Conservation (phyloP, 139 green algal genomes). For the Chlamydomonas sp. region DNA sequence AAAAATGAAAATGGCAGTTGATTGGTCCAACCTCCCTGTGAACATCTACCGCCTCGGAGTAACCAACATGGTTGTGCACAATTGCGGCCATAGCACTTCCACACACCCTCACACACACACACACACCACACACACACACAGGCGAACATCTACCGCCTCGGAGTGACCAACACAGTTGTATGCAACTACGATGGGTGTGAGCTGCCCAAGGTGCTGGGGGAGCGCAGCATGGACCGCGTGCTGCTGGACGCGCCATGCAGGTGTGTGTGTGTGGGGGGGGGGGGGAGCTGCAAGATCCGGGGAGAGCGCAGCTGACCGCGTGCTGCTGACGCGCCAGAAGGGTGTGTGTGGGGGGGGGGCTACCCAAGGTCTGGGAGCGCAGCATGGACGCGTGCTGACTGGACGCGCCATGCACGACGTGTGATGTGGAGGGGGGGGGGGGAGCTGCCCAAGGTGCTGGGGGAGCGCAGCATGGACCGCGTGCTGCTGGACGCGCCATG, state of each 20-base stretch:
- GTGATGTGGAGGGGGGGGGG: too few species aligned
- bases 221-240: slow-evolving; percentile 77
- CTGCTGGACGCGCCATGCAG: slow-evolving; percentile 90
- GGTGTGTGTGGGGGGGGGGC: background rate
- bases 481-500: slow-evolving; percentile 97
- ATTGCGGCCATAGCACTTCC: slow-evolving; percentile 70
- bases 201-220: slow-evolving; percentile 75
- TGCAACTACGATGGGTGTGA: slow-evolving; percentile 91
- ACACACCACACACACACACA: too few species aligned
- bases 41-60: slow-evolving; percentile 95
- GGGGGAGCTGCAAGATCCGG: too few species aligned
- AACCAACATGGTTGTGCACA: slow-evolving; percentile 74
- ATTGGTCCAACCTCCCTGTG: too few species aligned
- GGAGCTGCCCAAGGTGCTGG: slow-evolving; percentile 80
- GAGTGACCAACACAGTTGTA: slow-evolving; percentile 89
- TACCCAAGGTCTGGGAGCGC: too few species aligned
- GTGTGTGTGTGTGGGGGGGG: too few species aligned
- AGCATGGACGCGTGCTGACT: too few species aligned
- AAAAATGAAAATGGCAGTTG: too few species aligned
- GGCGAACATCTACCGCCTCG: slow-evolving; percentile 93
- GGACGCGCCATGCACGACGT: too few species aligned
- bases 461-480: slow-evolving; percentile 71
- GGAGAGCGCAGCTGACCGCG: too few species aligned
- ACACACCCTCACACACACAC: too few species aligned
- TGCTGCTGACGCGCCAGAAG: too few species aligned